Percentiles rank a stretch among this genome's conserved stretches.
These are phyloP conservation scores for Aspergillus luchuensis DNA, from an alignment of 2,329 filamentous ascomycete genomes.

Conservation along the genomic window DNA sequence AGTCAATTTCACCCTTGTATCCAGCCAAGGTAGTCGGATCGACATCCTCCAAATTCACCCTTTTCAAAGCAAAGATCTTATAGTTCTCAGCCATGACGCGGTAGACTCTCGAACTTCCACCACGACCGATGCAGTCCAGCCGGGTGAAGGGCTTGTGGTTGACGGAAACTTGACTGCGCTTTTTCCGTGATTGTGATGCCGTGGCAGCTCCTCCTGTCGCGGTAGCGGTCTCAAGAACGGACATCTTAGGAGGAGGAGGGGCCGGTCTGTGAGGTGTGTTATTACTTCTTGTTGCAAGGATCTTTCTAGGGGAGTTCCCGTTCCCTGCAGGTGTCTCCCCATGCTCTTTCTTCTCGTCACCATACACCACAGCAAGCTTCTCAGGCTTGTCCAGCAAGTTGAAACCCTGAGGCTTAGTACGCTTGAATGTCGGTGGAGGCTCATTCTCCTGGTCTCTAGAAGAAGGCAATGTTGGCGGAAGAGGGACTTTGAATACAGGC, in stretches of 20 bases:
- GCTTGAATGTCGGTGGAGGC: constrained; percentile 68
- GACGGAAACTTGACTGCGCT: constrained; percentile 79
- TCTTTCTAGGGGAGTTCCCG: constrained; percentile 44
- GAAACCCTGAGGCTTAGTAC: constrained; percentile 58
- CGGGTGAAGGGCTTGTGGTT: constrained; percentile 91
- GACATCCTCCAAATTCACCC: constrained; percentile 85
- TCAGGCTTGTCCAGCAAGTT: constrained; percentile 59
- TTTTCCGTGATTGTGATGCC: constrained; percentile 70
- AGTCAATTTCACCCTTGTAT: constrained; percentile 93
- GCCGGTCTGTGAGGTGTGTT: constrained; percentile 79
- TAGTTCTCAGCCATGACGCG: constrained; percentile 96
- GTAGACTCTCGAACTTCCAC: constrained; percentile 92
- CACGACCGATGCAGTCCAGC: constrained; percentile 85
- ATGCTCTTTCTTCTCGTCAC: constrained; percentile 45
- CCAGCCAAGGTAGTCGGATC: constrained; percentile 81
- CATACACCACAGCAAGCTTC: constrained; percentile 55
- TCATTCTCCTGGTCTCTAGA: constrained; percentile 84
- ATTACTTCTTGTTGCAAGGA: constrained; percentile 57
- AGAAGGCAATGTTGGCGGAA: constrained; percentile 61
- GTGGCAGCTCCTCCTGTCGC: constrained; percentile 77
- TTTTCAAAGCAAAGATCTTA: constrained; percentile 90
- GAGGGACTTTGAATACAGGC: constrained; percentile 62
- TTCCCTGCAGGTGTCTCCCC: constrained; percentile 48
- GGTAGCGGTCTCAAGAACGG: constrained; percentile 87
- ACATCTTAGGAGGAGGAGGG: constrained; percentile 92